Conservation (phyloP, 2,329 filamentous ascomycete species). For the Fusarium sp. region DNA sequence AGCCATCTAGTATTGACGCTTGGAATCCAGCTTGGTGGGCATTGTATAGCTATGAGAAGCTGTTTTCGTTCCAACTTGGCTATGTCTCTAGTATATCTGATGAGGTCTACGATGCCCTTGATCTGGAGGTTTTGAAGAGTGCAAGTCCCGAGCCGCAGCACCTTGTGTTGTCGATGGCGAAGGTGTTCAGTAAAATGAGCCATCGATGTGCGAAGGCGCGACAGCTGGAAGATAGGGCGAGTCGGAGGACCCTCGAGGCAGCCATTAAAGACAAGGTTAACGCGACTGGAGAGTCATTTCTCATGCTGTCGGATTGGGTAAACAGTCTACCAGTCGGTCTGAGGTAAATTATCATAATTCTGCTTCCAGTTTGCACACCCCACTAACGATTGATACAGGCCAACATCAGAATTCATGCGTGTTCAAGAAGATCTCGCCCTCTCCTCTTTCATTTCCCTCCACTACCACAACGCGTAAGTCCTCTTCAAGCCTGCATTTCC, state of each 20-base stretch:
- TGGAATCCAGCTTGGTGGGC: conserved; percentile 17
- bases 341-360: not conserved
- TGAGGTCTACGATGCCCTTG: not conserved
- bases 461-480: conserved; percentile 9
- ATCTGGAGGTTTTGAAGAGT: rapidly evolving
- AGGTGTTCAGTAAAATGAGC: not conserved
- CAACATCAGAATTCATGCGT: not conserved
- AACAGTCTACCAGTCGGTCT: not conserved
- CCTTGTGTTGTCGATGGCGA: not conserved
- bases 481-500: no score
- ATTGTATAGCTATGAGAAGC: conserved; percentile 10
- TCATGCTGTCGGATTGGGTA: not conserved
- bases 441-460: not conserved
- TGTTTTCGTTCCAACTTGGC: not conserved
- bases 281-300: not conserved
- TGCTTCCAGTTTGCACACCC: no score
- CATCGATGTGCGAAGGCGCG: conserved; percentile 4
- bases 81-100: not conserved
- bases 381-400: rapidly evolving
- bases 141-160: rapidly evolving
- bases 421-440: not conserved
- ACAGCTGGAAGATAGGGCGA: conserved; percentile 6
- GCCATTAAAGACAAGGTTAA: conserved; percentile 5
- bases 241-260: not conserved
- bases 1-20: rapidly evolving